Percentiles rank a stretch among this genome's conserved stretches.
Conservation (phyloP, 495 filamentous ascomycete genomes). For the Talaromyces proteolyticus region DNA sequence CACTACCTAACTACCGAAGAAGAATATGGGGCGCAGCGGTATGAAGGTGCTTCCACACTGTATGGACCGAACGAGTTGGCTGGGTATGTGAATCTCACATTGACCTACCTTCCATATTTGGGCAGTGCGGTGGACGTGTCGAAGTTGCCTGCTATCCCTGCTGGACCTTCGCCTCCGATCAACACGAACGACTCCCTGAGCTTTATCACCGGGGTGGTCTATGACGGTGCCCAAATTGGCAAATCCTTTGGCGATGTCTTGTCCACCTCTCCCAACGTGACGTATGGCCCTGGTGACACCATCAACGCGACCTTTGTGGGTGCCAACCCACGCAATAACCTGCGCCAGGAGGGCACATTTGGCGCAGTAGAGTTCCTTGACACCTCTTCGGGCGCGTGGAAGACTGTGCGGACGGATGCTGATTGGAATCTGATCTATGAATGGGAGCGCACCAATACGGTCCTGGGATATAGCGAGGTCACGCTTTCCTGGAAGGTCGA, state of each 20-base stretch:
- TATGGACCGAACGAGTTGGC: constrained; percentile 90
- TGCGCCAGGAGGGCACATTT: constrained; percentile 72
- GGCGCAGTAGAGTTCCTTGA: constrained; percentile 68
- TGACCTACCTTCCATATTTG: constrained; percentile 67
- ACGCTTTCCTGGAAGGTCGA: constrained; percentile 75
- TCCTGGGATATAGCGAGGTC: constrained; percentile 76
- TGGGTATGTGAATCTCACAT: constrained; percentile 83
- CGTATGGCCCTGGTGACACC: constrained; percentile 50
- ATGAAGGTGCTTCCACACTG: constrained; percentile 92
- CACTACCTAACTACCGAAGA: constrained; percentile 94
- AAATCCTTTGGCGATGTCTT: constrained; percentile 73
- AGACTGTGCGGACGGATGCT: constrained; percentile 58
- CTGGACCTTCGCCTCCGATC: constrained; percentile 68
- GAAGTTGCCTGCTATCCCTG: constrained; percentile 37
- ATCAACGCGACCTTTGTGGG: constrained; percentile 72
- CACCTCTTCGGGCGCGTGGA: constrained; percentile 50
- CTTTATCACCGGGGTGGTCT: constrained; percentile 77
- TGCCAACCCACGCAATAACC: constrained; percentile 85
- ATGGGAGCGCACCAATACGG: constrained; percentile 68
- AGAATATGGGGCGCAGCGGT: constrained; percentile 85
- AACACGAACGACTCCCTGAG: constrained; percentile 73
- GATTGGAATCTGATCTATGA: constrained; percentile 79
- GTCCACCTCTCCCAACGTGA: constrained; percentile 43
- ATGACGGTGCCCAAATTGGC: constrained; percentile 64
- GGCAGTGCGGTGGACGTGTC: constrained; percentile 31